A percentile compares a stretch with the other conserved stretches of the same genome.
These are phyloP conservation scores for Noccaea bulbosa DNA, from an alignment of 345 rosid genomes.

Conservation along the genomic window DNA sequence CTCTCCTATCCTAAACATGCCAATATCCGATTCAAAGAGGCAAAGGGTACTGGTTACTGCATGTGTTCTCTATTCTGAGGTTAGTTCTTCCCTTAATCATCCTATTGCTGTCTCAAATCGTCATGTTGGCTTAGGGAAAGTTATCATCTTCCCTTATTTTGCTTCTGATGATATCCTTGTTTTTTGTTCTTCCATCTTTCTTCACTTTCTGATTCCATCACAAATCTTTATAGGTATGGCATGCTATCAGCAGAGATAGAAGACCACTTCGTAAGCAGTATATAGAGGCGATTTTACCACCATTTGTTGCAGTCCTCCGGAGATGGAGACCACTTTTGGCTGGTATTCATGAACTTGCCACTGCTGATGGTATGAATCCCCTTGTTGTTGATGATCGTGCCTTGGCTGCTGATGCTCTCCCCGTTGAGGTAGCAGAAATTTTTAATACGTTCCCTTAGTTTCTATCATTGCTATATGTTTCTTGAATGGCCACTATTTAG, in stretches of 20 bases:
- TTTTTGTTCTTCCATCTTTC: slow-evolving; percentile 12
- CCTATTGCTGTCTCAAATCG: slow-evolving; percentile 31
- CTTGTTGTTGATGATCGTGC: slow-evolving; percentile 93
- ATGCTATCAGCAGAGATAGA: slow-evolving; percentile 87
- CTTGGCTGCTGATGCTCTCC: slow-evolving; percentile 90
- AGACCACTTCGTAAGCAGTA: slow-evolving; percentile 89
- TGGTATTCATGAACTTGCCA: slow-evolving; percentile 97
- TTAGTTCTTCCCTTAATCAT: slow-evolving; percentile 52
- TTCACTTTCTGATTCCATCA: slow-evolving; percentile 28
- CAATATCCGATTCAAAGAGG: slow-evolving; percentile 94
- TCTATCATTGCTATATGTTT: slow-evolving; percentile 19
- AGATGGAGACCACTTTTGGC: slow-evolving; percentile 99
- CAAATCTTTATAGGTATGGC: slow-evolving; percentile 76
- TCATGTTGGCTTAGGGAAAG: slow-evolving; percentile 33
- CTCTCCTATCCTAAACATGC: slow-evolving; percentile 96
- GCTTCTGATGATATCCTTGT: slow-evolving; percentile 28
- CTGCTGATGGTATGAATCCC: slow-evolving; percentile 96
- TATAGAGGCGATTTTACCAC: slow-evolving; percentile 93
- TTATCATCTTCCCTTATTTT: slow-evolving; percentile 27
- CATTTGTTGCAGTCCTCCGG: slow-evolving; percentile 94
- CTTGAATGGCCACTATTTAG: slow-evolving; percentile 25
- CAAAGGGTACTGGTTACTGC: slow-evolving; percentile 96
- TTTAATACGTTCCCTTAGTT: slow-evolving; percentile 29
- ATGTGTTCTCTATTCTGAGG: slow-evolving; percentile 99
- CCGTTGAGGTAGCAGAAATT: slow-evolving; percentile 68